Percentiles rank a stretch among this genome's conserved stretches.
phyloP scores from a whole-genome alignment of 441 rosid genomes.

The Populus hybrid region DNA sequence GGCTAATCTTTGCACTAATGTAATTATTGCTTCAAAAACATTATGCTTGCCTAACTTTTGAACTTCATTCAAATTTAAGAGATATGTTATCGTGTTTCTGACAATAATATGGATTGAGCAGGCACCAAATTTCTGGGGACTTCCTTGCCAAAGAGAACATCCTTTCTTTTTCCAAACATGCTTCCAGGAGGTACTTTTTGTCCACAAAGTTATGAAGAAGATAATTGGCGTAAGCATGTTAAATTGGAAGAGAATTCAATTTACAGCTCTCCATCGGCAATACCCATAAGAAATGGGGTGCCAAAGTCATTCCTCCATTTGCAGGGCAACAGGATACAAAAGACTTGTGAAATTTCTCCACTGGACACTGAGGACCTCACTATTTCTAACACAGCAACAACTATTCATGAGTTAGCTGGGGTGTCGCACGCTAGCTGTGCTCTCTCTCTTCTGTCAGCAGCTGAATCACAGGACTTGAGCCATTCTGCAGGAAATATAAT shows the following conservation, averaged over 20 bases:
- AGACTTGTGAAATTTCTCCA: slow-evolving; percentile 28
- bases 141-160: slow-evolving; percentile 27
- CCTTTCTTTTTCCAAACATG: slow-evolving; percentile 37
- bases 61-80: neutral
- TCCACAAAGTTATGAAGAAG: slow-evolving; percentile 31
- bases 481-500: slow-evolving; percentile 33
- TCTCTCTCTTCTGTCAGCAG: slow-evolving; percentile 97
- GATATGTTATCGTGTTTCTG: neutral
- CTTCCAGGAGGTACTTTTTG: slow-evolving; percentile 22
- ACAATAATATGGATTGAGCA: slow-evolving; percentile 20
- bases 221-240: slow-evolving; percentile 19
- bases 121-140: slow-evolving; percentile 37
- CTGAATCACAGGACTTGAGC: slow-evolving; percentile 46
- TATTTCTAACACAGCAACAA: slow-evolving; percentile 32
- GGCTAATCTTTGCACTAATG: neutral
- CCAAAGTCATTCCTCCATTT: slow-evolving; percentile 26
- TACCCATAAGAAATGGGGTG: slow-evolving; percentile 14
- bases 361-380: slow-evolving; percentile 26
- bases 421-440: slow-evolving; percentile 52
- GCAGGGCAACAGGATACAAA: slow-evolving; percentile 27
- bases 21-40: neutral
- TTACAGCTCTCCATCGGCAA: slow-evolving; percentile 1
- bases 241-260: slow-evolving; percentile 27
- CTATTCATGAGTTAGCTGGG: slow-evolving; percentile 41
- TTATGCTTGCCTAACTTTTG: neutral